Conservation (phyloP, 805 yeast genomes). For the Barnettozyma californica region DNA sequence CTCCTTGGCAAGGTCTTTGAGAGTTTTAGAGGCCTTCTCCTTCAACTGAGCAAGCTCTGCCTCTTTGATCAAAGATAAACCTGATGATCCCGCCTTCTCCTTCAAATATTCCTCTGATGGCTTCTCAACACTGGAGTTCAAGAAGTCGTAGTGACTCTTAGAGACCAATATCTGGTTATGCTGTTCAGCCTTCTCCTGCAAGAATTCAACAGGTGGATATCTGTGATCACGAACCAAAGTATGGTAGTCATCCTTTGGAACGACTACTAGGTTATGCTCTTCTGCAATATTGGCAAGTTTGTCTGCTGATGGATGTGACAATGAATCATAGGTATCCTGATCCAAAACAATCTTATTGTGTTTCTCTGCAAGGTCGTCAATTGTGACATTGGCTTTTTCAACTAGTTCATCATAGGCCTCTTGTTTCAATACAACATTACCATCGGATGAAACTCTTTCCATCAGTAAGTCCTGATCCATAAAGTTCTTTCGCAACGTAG, state of each 20-base stretch:
- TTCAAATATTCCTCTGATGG: constrained; percentile 9
- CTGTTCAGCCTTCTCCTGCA: constrained; percentile 17
- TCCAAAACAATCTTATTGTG: constrained; percentile 5
- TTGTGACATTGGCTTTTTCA: constrained; percentile 7
- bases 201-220: constrained; percentile 23
- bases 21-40: constrained; percentile 12
- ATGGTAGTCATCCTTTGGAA: constrained; percentile 6
- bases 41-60: constrained; percentile 10
- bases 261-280: constrained; percentile 3
- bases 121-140: constrained; percentile 12
- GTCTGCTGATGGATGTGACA: constrained; percentile 7
- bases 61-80: constrained; percentile 1
- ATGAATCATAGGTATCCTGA: constrained; percentile 1
- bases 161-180: constrained; percentile 24
- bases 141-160: constrained; percentile 19
- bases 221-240: constrained; percentile 16
- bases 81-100: constrained; percentile 2
- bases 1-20: constrained; percentile 21
- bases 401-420: constrained; percentile 15
- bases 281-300: constrained; percentile 7
- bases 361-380: constrained; percentile 6
- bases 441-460: constrained; percentile 22
- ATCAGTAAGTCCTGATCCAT: constrained; percentile 25
- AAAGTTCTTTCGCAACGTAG: constrained; percentile 23
- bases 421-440: constrained; percentile 13